A percentile compares a stretch with the other conserved stretches of the same genome.
These are phyloP conservation scores for Nakataea oryzae DNA, from an alignment of 2,329 filamentous ascomycete species.

Conservation along the genomic window DNA sequence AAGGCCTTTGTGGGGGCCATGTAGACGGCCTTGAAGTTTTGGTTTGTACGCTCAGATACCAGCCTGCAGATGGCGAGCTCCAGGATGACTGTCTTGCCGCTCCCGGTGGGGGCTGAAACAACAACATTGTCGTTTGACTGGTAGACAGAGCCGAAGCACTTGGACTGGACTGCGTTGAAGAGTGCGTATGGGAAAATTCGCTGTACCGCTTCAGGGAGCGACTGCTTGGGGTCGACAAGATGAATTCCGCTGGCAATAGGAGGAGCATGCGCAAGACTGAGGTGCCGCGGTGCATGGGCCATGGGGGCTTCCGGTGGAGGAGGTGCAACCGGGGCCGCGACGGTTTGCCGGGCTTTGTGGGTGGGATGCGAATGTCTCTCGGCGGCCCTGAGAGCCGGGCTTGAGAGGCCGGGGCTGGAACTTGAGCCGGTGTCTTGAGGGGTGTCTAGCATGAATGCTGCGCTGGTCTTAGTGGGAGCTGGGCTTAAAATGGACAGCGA, in stretches of 20 bases:
- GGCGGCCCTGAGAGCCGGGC: background rate
- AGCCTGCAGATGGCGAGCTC: conserved; percentile 75
- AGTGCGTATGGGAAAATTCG: conserved; percentile 61
- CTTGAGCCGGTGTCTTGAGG: background rate
- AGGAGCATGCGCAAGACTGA: conserved; percentile 13
- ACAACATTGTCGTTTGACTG: conserved; percentile 65
- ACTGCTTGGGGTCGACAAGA: conserved; percentile 30
- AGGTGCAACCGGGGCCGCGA: background rate
- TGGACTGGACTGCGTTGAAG: conserved; percentile 79
- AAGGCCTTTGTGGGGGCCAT: conserved; percentile 78
- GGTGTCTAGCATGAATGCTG: background rate
- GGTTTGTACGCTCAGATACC: conserved; percentile 39
- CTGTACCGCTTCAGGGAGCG: conserved; percentile 59
- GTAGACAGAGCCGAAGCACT: conserved; percentile 60
- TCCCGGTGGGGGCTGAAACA: conserved; percentile 72
- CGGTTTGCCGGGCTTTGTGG: background rate
- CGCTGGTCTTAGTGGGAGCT: background rate
- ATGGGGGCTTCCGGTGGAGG: background rate
- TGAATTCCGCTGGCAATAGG: conserved; percentile 27
- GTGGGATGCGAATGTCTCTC: background rate
- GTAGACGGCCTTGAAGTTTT: conserved; percentile 72
- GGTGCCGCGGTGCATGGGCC: background rate
- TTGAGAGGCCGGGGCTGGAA: background rate
- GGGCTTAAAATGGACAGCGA: no score
- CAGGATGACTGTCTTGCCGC: conserved; percentile 73